Evolutionary conservation across 176 grass and related monocot genomes (phyloP).

Genomic region (Phragmites australis): DNA sequence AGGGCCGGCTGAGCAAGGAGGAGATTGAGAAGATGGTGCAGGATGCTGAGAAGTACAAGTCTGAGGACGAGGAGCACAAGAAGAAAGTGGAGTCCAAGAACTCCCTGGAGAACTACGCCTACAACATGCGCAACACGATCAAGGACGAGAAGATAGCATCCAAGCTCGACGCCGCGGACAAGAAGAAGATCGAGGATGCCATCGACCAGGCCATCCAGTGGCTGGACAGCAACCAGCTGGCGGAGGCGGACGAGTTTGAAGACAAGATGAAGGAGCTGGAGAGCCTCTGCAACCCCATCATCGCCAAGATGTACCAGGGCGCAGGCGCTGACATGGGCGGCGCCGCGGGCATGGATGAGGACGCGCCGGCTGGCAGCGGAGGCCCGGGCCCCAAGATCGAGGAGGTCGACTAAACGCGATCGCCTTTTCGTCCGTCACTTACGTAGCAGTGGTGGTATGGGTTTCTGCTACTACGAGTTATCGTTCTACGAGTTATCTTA

Average conservation of each 20-base stretch:
- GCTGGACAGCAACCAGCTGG: constrained; percentile 58
- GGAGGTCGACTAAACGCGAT: constrained; percentile 44
- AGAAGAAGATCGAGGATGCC: constrained; percentile 67
- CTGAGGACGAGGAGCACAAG: constrained; percentile 67
- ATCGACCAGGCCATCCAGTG: constrained; percentile 56
- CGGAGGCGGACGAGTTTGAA: constrained; percentile 62
- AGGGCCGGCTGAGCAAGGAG: constrained; percentile 60
- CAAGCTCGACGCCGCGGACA: constrained; percentile 32
- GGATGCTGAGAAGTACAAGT: constrained; percentile 65
- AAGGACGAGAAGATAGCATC: constrained; percentile 60
- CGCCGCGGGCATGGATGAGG: constrained; percentile 46
- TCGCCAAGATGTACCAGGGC: constrained; percentile 72
- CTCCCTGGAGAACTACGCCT: constrained; percentile 62
- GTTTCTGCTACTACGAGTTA: background rate
- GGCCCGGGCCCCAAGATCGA: constrained; percentile 66
- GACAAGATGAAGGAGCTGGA: constrained; percentile 74
- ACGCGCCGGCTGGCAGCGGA: background rate
- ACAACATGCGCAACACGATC: constrained; percentile 88
- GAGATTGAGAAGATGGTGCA: constrained; percentile 76
- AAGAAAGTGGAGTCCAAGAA: constrained; percentile 69
- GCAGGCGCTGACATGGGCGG: constrained; percentile 30
- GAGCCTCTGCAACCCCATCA: constrained; percentile 61
- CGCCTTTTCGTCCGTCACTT: fast-evolving
- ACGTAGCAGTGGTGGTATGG: background rate
- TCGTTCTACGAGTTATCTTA: background rate